These are phyloP conservation scores for Fraxinus dipetala DNA, from an alignment of 305 asterid species.

Conservation along the genomic window DNA sequence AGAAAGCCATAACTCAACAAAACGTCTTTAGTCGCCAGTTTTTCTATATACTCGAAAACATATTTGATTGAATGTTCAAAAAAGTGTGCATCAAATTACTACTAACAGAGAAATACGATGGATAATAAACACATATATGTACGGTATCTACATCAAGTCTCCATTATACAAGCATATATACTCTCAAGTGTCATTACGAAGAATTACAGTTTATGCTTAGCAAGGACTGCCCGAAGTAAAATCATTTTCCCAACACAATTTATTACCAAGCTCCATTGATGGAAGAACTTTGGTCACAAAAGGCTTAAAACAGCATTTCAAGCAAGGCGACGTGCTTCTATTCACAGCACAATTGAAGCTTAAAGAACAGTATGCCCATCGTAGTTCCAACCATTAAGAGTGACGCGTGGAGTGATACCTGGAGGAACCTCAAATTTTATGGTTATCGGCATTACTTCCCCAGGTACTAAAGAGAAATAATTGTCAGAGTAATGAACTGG, in stretches of 20 bases:
- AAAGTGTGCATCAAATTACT: not conserved
- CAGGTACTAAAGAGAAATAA: slow-evolving; percentile 90
- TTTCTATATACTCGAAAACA: not conserved
- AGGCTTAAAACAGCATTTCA: not conserved
- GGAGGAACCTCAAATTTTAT: slow-evolving; percentile 68
- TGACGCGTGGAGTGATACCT: slow-evolving; percentile 56
- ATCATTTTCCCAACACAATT: not conserved
- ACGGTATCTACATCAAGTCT: not conserved
- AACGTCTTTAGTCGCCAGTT: not conserved
- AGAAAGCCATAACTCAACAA: not conserved
- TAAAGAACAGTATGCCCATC: slow-evolving; percentile 38
- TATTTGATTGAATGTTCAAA: not conserved
- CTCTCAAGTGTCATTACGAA: not conserved
- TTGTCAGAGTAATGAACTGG: slow-evolving; percentile 94
- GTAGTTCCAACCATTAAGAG: slow-evolving; percentile 71
- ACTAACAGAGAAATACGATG: not conserved
- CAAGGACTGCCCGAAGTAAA: not conserved
- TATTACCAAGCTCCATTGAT: not conserved
- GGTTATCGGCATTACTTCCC: slow-evolving; percentile 62
- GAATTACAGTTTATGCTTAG: not conserved
- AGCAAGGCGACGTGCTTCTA: not conserved
- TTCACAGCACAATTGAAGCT: slow-evolving; percentile 4
- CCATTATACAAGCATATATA: not conserved
- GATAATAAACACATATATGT: not conserved
- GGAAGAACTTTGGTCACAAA: not conserved